Evolutionary conservation across 768 basidiomycete species (phyloP), one percentile per base, ranked within the genome.

Genomic region (Boletus patriciae): DNA sequence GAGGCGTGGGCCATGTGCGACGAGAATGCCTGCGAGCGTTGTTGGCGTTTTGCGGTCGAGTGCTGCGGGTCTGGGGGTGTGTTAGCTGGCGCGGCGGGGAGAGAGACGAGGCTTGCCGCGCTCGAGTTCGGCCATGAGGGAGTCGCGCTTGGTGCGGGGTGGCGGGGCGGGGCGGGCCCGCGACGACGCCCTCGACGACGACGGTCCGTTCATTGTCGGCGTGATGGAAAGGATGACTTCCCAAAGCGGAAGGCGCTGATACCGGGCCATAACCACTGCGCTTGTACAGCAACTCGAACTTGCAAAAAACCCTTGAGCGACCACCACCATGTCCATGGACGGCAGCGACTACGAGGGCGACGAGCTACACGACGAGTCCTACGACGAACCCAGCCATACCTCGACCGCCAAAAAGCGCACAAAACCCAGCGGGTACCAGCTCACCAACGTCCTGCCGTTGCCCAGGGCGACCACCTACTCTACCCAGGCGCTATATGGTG

Each of bases 51-150:
- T 13, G 87, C 80, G 0, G 82, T 77, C 3, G 84, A 85, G 37
- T 82, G 76, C 43, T 87, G 83, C 3, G 85, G 83, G 64, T 89
- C 86, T 89, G 66, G 38, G 11, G 23, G 21, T 12, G 46, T 34
- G 49, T 63, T 2, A 52, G 51, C 31, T 23, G 3, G 40, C 4
- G 40, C 10, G 36, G 37, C 1, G 19, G 29, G 37, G 29, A 23
- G 12, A n/a, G 21, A n/a, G 10, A 11, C 15, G 18, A 16, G 3
- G 15, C 74, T 42, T 61, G 80, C 86, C 86, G 65, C 84, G 78
- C 67, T 87, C 86, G 16, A 88, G 77, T 59, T 88, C 86, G 13
- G 87, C 86, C 34, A 82, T 80, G 42, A 86, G 70, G 0, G 86
- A 86, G 58, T 87, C 86, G 31, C 87, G 80, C 59, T 88, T 88